Evolutionary conservation across 257 asterid species (phyloP).

Genomic region (Ligustrum vulgare): DNA sequence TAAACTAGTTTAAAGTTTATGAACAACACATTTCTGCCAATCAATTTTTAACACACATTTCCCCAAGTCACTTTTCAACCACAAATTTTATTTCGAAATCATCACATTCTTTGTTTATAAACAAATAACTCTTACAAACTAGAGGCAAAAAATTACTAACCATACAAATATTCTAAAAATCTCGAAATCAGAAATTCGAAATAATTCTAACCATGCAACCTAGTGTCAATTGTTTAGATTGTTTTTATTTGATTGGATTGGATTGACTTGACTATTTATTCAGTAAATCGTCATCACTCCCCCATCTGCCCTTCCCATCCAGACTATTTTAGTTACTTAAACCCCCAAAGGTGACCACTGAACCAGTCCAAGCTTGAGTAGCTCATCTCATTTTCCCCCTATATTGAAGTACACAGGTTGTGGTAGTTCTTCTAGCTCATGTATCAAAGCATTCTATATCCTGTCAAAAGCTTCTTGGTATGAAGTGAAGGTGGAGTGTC

Average conservation of each 20-base stretch:
- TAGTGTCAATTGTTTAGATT: background rate
- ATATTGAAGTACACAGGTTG: background rate
- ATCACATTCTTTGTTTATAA: no score
- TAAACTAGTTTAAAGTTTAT: no score
- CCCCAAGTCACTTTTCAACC: no score
- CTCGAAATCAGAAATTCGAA: background rate
- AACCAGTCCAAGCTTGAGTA: background rate
- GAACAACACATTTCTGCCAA: no score
- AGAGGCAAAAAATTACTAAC: no score
- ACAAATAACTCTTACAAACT: no score
- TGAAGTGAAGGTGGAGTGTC: no score
- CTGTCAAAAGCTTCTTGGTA: no score
- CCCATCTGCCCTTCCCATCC: background rate
- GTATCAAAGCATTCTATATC: background rate
- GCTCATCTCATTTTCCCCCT: background rate
- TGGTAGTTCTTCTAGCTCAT: background rate
- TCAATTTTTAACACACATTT: no score
- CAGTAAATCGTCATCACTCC: background rate
- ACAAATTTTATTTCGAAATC: no score
- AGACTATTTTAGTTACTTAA: background rate
- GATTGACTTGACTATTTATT: background rate
- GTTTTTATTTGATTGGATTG: background rate
- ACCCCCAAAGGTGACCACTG: no score
- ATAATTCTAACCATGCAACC: background rate
- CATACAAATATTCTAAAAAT: no score